Evolutionary conservation across 805 yeast genomes (phyloP).

Genomic region (Candida khao-thaluensis): DNA sequence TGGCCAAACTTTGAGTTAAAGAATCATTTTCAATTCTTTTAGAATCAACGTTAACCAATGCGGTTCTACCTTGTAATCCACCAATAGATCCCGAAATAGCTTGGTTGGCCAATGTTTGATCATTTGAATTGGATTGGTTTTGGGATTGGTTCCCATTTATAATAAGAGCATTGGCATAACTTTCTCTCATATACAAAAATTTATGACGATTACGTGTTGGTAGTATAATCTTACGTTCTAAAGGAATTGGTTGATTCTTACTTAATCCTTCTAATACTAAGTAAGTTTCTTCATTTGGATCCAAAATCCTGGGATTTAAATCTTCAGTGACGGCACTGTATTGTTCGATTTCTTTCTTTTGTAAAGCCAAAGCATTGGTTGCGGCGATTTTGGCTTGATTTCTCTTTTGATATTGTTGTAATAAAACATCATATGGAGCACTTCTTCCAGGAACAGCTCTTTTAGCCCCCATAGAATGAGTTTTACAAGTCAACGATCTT

Average conservation of each 20-base stretch:
- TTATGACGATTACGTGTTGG: constrained; percentile 71
- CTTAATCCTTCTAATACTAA: constrained; percentile 88
- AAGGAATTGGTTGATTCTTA: constrained; percentile 75
- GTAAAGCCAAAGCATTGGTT: constrained; percentile 75
- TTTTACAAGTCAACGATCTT: constrained; percentile 91
- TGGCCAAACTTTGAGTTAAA: constrained; percentile 44
- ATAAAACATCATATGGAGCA: constrained; percentile 83
- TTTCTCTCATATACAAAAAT: constrained; percentile 86
- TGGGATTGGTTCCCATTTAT: constrained; percentile 48
- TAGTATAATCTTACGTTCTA: constrained; percentile 70
- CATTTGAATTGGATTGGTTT: constrained; percentile 19
- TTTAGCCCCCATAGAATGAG: constrained; percentile 98
- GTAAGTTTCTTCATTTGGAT: constrained; percentile 91
- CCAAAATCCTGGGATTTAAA: constrained; percentile 46
- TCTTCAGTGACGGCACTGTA: constrained; percentile 26
- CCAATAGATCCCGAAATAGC: constrained; percentile 58
- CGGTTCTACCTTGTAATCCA: constrained; percentile 76
- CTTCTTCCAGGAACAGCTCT: constrained; percentile 93
- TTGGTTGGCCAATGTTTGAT: constrained; percentile 45
- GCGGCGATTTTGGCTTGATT: constrained; percentile 90
- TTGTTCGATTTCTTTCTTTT: constrained; percentile 64
- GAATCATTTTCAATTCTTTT: constrained; percentile 22
- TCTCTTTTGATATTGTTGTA: constrained; percentile 87
- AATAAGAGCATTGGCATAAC: constrained; percentile 83
- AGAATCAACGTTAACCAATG: constrained; percentile 66